These are phyloP conservation scores for Eleusine indica DNA, from an alignment of 176 grass and related monocot genomes.

Conservation along the genomic window DNA sequence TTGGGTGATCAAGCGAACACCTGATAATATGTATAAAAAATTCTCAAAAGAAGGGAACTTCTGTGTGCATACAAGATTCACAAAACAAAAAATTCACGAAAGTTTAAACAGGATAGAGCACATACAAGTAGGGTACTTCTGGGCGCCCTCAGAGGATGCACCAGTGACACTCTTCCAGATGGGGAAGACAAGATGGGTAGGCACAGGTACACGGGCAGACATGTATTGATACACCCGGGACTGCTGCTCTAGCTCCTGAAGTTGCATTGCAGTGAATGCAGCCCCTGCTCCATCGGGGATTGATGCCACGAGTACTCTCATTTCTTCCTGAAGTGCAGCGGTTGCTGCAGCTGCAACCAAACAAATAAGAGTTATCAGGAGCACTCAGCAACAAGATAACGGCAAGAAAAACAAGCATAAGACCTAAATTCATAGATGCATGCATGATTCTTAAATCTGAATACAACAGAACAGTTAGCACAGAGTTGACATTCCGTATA, in stretches of 20 bases:
- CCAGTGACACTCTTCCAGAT: constrained; percentile 94
- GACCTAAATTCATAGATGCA: neutral
- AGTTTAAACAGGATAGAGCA: constrained; percentile 10
- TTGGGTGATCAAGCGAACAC: neutral
- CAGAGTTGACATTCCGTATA: neutral
- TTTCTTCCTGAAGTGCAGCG: constrained; percentile 57
- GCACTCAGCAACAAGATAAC: constrained; percentile 9
- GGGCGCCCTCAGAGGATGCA: constrained; percentile 70
- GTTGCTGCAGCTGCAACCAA: constrained; percentile 48
- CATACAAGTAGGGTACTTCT: constrained; percentile 90
- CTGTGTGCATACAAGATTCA: too few species aligned
- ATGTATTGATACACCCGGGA: constrained; percentile 94
- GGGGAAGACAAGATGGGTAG: constrained; percentile 90
- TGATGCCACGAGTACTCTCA: constrained; percentile 50
- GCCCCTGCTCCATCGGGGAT: constrained; percentile 65
- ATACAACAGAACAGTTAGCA: neutral
- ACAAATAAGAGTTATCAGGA: constrained; percentile 8
- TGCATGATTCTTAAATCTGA: neutral
- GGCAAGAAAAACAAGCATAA: neutral
- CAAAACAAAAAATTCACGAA: neutral
- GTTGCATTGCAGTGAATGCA: constrained; percentile 74
- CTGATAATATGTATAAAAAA: neutral
- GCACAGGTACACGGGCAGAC: constrained; percentile 86
- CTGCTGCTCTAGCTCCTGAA: constrained; percentile 97
- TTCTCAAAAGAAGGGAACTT: too few species aligned